Evolutionary conservation across 257 asterid genomes (phyloP), one percentile per base, ranked within the genome.

Genomic region (Scutellaria minor): DNA sequence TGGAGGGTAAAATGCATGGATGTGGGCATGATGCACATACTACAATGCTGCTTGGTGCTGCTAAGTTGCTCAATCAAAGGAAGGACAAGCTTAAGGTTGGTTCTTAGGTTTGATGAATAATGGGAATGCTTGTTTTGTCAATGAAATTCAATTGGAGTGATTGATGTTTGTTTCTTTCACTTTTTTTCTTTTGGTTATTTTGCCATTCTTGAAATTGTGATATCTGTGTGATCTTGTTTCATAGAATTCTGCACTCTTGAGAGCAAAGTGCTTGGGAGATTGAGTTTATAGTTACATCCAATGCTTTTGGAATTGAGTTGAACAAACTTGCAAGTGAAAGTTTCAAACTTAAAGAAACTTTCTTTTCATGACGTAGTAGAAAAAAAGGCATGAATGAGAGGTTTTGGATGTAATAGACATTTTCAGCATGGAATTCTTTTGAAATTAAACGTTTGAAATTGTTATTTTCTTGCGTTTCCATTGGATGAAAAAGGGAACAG

Each of bases 1-100:
- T 88, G 71, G 81, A 84, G 7, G 98, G 98, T 31, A 72, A 82
- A 78, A 90, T 92, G 98, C 98, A 92, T 74, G 98, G 90, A 59
- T 92, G 98, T 81, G 98, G 96, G 52, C 98, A 92, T 40, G 98
- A 90, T 84, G 98, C 96, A 50, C 98, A 92, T 72, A 92, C 98
- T 13, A 75, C 96, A 0, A 92, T 92, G 98, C 83, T 92, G 53
- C 96, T 92, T 72, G 98, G 98, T 50, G 98, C 96, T 77, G 96
- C 98, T 69, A 92, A 90, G 83, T 73, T 90, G 66, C 91, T 92
- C 56, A 79, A 90, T 61, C 74, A 83, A 63, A 81, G 96, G 64
- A 90, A 84, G 81, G 82, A 83, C 74, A 69, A 75, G 52, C 90
- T 92, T 66, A 79, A 90, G 89, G 97, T 92, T 60, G 76, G 84